Evolutionary conservation across 306 rosid genomes (phyloP), one percentile per base, ranked within the genome.

Genomic region (Betula pendula): DNA sequence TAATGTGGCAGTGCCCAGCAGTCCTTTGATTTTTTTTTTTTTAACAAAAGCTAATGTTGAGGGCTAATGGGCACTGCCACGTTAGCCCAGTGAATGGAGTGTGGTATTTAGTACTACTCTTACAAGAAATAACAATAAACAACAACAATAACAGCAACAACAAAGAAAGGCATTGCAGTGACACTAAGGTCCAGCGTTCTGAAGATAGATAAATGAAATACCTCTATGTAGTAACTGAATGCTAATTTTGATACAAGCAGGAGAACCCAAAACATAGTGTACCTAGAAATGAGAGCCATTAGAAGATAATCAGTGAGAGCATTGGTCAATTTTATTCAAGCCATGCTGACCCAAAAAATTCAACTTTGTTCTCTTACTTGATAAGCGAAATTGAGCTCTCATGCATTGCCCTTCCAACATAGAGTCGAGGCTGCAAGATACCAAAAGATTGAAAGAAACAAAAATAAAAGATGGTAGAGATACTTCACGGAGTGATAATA

Each of bases 361-460:
- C n/a, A 80, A 79, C 80, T 56, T 58, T 16, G 8, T 24, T 42
- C 50, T 78, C 88, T 92, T 92, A 94, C 98, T 85, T 86, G 68
- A 95, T 75, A 76, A 92, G 89, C 49, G 95, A 82, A 80, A 89
- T 19, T 43, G 89, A 44, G 81, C 98, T 94, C 84, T 95, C 98
- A 72, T 95, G 98, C 97, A 95, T 95, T 88, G 96, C 97, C 87
- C 98, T 92, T 78, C 98, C 98, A 80, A 95, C 98, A 77, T 92
- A 95, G 77, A 95, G 97, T 56, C 91, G 96, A 75, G 98, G 90
- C 98, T 95, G 87, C 62, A 79, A 83, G 56, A 81, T 71, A 55
- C 51, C 52, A 27, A 45, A 70, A 43, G 70, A 33, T 50, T 50
- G 59, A 15, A 70, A 81, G 22, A 52, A 29, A 67, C 72, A 66